Evolutionary conservation across 1,284 basidiomycete species (phyloP).

Genomic region (Ustanciosporium gigantosporum): DNA sequence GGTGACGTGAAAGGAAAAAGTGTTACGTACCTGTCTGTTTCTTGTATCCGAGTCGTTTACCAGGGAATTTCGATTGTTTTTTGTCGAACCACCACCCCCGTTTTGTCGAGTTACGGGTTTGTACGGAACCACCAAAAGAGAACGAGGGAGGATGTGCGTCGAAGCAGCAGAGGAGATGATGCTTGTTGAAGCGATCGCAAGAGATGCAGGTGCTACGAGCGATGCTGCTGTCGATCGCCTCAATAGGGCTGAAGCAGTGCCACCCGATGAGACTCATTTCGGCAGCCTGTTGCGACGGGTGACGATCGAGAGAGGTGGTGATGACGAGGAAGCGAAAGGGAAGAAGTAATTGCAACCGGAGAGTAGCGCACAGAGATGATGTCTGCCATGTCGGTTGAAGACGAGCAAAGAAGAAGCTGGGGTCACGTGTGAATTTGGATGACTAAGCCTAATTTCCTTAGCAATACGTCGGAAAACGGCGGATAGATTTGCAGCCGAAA

Average conservation of each 20-base stretch:
- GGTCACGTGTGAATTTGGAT: no score
- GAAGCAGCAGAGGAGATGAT: constrained; percentile 23
- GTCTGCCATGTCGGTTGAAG: background rate
- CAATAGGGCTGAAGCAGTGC: constrained; percentile 15
- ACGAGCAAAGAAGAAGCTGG: background rate
- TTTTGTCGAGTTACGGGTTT: constrained; percentile 60
- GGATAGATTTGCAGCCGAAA: no score
- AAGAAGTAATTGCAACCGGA: no score
- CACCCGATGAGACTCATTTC: constrained; percentile 6
- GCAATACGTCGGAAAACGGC: no score
- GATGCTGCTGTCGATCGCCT: constrained; percentile 36
- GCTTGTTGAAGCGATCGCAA: no score
- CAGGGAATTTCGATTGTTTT: constrained; percentile 59
- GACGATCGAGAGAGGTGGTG: no score
- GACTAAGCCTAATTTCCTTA: background rate
- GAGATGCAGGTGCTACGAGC: no score
- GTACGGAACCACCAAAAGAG: constrained; percentile 51
- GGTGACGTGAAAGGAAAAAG: background rate
- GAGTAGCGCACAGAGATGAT: no score
- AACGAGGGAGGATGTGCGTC: no score
- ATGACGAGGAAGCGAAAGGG: no score
- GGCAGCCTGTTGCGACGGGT: no score
- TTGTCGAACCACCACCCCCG: constrained; percentile 58
- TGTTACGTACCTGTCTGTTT: constrained; percentile 37
- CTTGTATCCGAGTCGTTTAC: constrained; percentile 59